Evolutionary conservation across 2,329 filamentous ascomycete genomes (phyloP).

Genomic region (Pseudocercospora crystallina): DNA sequence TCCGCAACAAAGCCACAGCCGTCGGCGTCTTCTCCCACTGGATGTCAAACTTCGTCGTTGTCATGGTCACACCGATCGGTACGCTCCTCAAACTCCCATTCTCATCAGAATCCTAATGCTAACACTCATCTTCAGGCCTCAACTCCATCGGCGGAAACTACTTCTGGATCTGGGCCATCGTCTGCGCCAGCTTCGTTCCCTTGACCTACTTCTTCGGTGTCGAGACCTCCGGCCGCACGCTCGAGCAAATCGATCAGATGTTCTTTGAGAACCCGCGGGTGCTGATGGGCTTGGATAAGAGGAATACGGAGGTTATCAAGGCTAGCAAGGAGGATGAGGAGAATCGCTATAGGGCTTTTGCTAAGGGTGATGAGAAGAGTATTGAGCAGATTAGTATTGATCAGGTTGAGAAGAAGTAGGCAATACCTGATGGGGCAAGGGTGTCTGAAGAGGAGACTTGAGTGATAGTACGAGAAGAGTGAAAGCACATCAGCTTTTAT

Average conservation of each 20-base stretch:
- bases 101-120: not conserved
- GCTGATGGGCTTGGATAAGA: constrained; percentile 35
- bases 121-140: constrained; percentile 29
- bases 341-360: constrained; percentile 19
- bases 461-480: too few species aligned
- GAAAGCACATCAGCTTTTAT: too few species aligned
- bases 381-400: constrained; percentile 8
- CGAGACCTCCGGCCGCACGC: constrained; percentile 29
- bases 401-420: not conserved
- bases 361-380: constrained; percentile 18
- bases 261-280: constrained; percentile 35
- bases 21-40: constrained; percentile 52
- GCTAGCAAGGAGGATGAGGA: constrained; percentile 25
- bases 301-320: constrained; percentile 24
- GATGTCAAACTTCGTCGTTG: constrained; percentile 48
- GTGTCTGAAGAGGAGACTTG: too few species aligned
- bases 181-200: constrained; percentile 53
- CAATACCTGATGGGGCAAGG: too few species aligned
- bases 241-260: constrained; percentile 32
- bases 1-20: constrained; percentile 51
- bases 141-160: constrained; percentile 47
- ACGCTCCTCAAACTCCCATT: not conserved
- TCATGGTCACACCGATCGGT: constrained; percentile 24
- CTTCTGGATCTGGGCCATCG: constrained; percentile 56
- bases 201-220: constrained; percentile 42